These are phyloP conservation scores for Petunia axillaris DNA, from an alignment of 257 asterid species.

Conservation along the genomic window DNA sequence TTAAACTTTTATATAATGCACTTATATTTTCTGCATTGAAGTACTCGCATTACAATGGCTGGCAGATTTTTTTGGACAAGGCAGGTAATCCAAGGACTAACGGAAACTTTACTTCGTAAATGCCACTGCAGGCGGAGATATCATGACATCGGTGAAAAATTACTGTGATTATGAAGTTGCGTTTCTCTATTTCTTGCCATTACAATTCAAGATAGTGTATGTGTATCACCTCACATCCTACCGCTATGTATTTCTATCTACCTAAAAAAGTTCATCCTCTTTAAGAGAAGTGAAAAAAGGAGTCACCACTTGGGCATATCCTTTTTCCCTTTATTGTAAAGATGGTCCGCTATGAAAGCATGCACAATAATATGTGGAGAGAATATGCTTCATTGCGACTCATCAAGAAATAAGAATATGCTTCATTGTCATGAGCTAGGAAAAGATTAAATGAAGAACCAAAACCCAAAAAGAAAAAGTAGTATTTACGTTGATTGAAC, in stretches of 20 bases:
- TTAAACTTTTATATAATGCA: neutral
- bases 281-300: neutral
- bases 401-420: neutral
- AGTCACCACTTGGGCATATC: neutral
- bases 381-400: neutral
- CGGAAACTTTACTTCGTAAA: neutral
- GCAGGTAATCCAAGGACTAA: neutral
- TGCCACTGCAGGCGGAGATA: neutral
- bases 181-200: neutral
- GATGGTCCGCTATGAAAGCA: neutral
- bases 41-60: neutral
- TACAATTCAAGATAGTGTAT: neutral
- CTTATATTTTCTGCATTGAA: neutral
- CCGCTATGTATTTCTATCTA: neutral
- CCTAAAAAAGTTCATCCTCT: neutral
- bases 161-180: neutral
- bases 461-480: no score
- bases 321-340: neutral
- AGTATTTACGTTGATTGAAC: no score
- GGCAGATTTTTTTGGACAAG: neutral
- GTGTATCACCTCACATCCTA: no score
- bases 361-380: neutral
- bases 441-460: neutral
- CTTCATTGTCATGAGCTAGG: neutral
- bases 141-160: neutral